phyloP scores from a whole-genome alignment of 441 rosid genomes.

The Macaranga tanarius region DNA sequence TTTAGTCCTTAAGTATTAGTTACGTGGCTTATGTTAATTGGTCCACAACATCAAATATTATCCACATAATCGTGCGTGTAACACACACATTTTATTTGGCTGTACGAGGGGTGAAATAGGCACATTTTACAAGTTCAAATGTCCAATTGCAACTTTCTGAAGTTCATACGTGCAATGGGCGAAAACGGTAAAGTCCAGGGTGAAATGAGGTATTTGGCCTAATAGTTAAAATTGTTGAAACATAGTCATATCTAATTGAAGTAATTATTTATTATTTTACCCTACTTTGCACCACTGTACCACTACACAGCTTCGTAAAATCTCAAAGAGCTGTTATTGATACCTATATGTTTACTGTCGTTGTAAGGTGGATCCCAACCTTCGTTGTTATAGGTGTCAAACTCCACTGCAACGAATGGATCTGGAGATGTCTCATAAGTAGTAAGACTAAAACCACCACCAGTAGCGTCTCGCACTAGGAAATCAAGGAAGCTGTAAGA shows the following conservation, averaged over 20 bases:
- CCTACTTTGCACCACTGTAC: constrained; percentile 16
- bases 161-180: too few relatives aligned
- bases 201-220: too few relatives aligned
- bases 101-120: too few relatives aligned
- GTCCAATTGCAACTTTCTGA: too few relatives aligned
- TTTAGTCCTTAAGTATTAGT: too few relatives aligned
- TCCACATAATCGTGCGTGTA: too few relatives aligned
- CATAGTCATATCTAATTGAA: constrained; percentile 29
- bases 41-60: too few relatives aligned
- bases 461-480: not conserved
- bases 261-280: constrained; percentile 22
- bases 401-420: constrained; percentile 39
- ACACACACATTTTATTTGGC: too few relatives aligned
- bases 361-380: constrained; percentile 18
- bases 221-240: constrained; percentile 24
- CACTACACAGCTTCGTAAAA: constrained; percentile 24
- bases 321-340: constrained; percentile 24
- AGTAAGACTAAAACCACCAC: constrained; percentile 26
- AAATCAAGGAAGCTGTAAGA: too few relatives aligned
- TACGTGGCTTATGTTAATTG: too few relatives aligned
- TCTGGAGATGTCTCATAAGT: not conserved
- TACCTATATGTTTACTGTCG: constrained; percentile 25
- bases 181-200: too few relatives aligned
- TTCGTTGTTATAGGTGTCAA: constrained; percentile 21
- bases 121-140: too few relatives aligned